These are phyloP conservation scores for Puccinia triticina DNA, from an alignment of 1,284 basidiomycete genomes.

Conservation along the genomic window DNA sequence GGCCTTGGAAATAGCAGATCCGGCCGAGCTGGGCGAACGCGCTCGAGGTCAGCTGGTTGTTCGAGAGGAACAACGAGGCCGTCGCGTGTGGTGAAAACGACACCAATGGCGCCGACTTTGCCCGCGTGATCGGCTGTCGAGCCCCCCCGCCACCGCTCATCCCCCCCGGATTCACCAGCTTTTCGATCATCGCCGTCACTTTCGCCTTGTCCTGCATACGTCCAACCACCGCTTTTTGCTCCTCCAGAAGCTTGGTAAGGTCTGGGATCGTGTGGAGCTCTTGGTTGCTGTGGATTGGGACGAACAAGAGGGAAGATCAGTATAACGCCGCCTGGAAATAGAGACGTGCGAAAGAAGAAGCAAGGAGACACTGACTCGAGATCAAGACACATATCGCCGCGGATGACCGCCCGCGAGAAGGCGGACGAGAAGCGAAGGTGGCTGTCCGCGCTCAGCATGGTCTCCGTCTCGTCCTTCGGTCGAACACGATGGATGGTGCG, in stretches of 20 bases:
- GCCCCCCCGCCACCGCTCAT: background rate
- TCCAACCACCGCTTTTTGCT: background rate
- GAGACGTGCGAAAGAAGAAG: background rate
- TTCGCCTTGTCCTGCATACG: background rate
- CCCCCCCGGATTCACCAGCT: background rate
- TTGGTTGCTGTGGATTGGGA: constrained; percentile 10
- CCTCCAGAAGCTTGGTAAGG: background rate
- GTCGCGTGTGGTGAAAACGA: background rate
- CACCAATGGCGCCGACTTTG: constrained; percentile 10
- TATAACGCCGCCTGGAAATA: background rate
- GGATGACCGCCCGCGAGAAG: background rate
- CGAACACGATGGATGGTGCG: background rate
- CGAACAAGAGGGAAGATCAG: background rate
- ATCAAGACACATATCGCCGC: constrained; percentile 16
- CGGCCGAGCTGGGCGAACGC: background rate
- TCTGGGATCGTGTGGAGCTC: background rate
- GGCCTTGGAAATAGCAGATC: constrained; percentile 26
- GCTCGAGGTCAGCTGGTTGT: constrained; percentile 17
- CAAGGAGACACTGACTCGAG: background rate
- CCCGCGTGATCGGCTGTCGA: constrained; percentile 14
- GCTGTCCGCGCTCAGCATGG: background rate
- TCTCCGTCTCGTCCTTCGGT: background rate
- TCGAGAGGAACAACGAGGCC: background rate
- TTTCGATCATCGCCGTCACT: background rate
- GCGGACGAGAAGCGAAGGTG: constrained; percentile 3